Base-by-base conservation (phyloP, 768 basidiomycete species). In the Rhodotorula toruloides region DNA sequence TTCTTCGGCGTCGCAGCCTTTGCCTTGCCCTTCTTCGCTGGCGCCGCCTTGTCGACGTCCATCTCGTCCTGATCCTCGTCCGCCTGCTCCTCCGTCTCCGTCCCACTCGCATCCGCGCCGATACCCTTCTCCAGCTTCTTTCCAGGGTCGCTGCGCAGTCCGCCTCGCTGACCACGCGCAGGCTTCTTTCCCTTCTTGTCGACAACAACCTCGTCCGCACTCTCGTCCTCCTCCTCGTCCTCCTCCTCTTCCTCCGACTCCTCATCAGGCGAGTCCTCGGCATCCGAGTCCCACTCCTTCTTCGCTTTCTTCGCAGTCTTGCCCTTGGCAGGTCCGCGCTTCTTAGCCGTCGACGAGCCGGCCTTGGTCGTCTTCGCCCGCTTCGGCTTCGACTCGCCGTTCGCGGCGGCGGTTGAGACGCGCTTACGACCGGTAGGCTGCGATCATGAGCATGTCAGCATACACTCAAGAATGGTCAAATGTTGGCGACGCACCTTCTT, bases 301-400 rank as follows among this genome's bases (percentile, higher is more conserved):
- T 57, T 46, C 32, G 46, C 61, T 21, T 54, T 54, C 8, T 48
- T 48, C 31, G 60, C 59, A 7, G 42, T 29, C 25, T 58, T 56
- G 54, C 52, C 59, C 73, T 81, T 80, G 13, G 62, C 60, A n/a
- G n/a, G n/a, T 29, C 71, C 68, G 39, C 61, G 60, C 14, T 62
- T 69, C 4, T 74, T 50, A 47, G 80, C 77, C 31, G 29, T 34
- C 40, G 58, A n/a, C 52, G 52, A 2, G n/a, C n/a, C n/a, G 10
- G 52, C 22, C 27, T 55, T 58, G 32, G n/a, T 14, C 4, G 43
- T 22, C 2, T 48, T 42, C 13, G 44, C 29, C 14, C 43, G 58
- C 22, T 61, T 64, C 36, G 59, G n/a, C 55, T 50, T 59, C 17
- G 40, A 49, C 46, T 57, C 63, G 61, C n/a, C 62, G 36, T 50